Conservation (phyloP, 441 rosid species). For the Gossypium gossypioides region DNA sequence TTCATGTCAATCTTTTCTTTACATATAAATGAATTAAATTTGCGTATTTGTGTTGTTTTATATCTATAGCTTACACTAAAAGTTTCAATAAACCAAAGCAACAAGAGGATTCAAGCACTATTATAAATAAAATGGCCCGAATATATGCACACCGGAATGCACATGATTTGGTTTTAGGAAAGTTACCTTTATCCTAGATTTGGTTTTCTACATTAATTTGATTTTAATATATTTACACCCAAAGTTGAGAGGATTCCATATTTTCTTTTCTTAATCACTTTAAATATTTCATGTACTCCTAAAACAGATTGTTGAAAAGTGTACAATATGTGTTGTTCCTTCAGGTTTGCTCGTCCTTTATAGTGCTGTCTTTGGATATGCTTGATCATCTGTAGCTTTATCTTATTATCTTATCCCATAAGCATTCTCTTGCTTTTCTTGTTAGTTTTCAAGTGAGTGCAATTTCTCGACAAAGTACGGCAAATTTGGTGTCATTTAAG, state of each 20-base stretch:
- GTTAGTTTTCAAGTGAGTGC: background rate
- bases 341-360: background rate
- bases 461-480: background rate
- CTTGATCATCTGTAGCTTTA: slow-evolving; percentile 1
- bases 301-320: background rate
- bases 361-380: background rate
- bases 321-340: background rate
- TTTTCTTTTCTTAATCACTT: background rate
- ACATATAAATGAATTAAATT: background rate
- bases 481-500: background rate
- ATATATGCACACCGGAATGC: background rate
- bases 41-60: background rate
- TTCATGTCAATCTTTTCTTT: background rate
- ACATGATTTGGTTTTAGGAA: background rate
- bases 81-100: background rate
- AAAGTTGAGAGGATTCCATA: background rate
- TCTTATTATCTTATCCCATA: background rate
- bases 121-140: background rate
- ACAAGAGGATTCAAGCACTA: background rate
- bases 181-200: background rate
- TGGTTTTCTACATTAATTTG: background rate
- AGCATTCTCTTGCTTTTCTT: background rate
- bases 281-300: background rate
- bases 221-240: background rate
- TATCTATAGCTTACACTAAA: background rate